phyloP scores from a whole-genome alignment of 192 early-diverging fungal genomes.

The Coemansia sp. region DNA sequence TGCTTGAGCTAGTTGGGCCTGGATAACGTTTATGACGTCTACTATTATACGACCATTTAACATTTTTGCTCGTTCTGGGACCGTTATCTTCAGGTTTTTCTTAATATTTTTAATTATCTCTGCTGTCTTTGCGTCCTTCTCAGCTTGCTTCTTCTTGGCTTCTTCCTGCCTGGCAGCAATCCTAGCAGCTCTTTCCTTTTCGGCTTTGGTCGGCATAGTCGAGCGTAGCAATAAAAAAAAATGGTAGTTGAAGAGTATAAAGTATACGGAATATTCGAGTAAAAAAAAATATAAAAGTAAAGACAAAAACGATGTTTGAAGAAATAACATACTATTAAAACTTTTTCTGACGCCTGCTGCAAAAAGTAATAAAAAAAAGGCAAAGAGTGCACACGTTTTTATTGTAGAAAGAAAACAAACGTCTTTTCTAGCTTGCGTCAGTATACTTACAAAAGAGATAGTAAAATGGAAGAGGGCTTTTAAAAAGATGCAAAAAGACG shows the following conservation, averaged over 20 bases:
- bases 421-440: not conserved
- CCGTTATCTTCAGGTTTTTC: not conserved
- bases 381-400: not conserved
- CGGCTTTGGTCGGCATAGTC: not conserved
- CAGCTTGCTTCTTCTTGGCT: not conserved
- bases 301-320: not conserved
- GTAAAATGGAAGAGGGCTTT: no score
- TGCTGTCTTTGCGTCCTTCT: not conserved
- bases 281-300: not conserved
- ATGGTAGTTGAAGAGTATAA: not conserved
- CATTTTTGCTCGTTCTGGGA: conserved; percentile 25
- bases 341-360: not conserved
- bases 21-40: conserved; percentile 92
- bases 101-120: no score
- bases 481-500: no score
- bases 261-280: conserved; percentile 16
- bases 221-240: not conserved
- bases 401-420: not conserved
- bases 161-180: not conserved
- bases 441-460: no score
- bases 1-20: conserved; percentile 92
- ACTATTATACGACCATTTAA: conserved; percentile 97
- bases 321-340: not conserved
- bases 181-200: not conserved
- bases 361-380: not conserved